Percentiles rank a stretch among this genome's conserved stretches.
phyloP scores from a whole-genome alignment of 2,329 filamentous ascomycete genomes.

The Neurospora sp. region DNA sequence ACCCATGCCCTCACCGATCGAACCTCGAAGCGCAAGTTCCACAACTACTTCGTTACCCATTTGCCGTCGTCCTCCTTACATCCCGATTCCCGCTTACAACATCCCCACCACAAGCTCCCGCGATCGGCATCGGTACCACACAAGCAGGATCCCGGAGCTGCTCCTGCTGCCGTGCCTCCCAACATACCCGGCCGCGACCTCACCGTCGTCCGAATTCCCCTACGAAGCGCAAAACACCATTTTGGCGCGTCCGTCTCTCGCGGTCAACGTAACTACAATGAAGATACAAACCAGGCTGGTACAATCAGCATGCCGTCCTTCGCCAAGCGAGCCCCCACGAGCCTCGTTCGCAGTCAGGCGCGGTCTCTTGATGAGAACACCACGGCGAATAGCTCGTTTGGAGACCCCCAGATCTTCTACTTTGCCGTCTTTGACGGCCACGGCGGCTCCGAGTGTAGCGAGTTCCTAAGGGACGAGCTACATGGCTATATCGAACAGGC shows the following conservation, averaged over 20 bases:
- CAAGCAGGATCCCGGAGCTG: constrained; percentile 41
- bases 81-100: constrained; percentile 61
- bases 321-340: constrained; percentile 69
- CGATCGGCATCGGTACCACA: constrained; percentile 77
- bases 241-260: constrained; percentile 73
- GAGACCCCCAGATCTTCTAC: constrained; percentile 95
- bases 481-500: constrained; percentile 84
- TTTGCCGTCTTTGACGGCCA: constrained; percentile 96
- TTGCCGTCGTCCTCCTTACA: constrained; percentile 87
- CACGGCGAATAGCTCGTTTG: constrained; percentile 64
- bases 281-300: constrained; percentile 88
- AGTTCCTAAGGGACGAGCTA: constrained; percentile 73
- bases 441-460: constrained; percentile 79
- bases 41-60: constrained; percentile 96
- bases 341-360: constrained; percentile 33
- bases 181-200: constrained; percentile 60
- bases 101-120: constrained; percentile 73
- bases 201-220: constrained; percentile 88
- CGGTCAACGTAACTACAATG: constrained; percentile 80
- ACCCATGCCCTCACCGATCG: constrained; percentile 1
- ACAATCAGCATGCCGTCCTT: constrained; percentile 91
- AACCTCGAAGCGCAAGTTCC: constrained; percentile 49
- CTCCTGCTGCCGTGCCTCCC: constrained; percentile 48
- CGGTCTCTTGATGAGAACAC: constrained; percentile 49
- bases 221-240: constrained; percentile 91